Conservation (phyloP, 2,329 filamentous ascomycete genomes). For the Hymenoscyphus infarciens region DNA sequence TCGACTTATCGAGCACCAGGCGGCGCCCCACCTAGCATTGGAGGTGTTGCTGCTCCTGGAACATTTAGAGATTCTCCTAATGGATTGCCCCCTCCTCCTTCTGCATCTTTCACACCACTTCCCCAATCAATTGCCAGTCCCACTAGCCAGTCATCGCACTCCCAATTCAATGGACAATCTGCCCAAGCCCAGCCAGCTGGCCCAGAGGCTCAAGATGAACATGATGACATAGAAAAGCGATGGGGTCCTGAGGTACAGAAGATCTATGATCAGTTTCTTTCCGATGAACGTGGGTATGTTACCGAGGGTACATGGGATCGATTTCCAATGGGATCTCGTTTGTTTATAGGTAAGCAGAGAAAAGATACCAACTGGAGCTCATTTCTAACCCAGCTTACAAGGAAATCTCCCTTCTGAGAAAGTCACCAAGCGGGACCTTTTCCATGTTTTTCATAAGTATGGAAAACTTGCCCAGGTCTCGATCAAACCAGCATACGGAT, state of each 20-base stretch:
- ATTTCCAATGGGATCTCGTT: constrained; percentile 71
- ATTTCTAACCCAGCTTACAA: constrained; percentile 40
- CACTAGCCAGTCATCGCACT: constrained; percentile 25
- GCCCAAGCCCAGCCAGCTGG: constrained; percentile 20
- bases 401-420: constrained; percentile 91
- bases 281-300: constrained; percentile 71
- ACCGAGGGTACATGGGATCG: constrained; percentile 77
- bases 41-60: constrained; percentile 34
- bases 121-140: constrained; percentile 24
- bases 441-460: constrained; percentile 82
- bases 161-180: constrained; percentile 21
- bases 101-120: constrained; percentile 31
- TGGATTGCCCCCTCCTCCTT: constrained; percentile 35
- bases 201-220: constrained; percentile 27
- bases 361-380: background rate
- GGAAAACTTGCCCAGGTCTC: constrained; percentile 91
- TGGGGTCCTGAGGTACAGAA: constrained; percentile 54
- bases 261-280: constrained; percentile 68
- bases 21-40: constrained; percentile 28
- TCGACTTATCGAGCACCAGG: constrained; percentile 31
- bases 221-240: constrained; percentile 33
- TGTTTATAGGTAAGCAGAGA: constrained; percentile 69
- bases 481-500: constrained; percentile 94
- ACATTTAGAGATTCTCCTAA: constrained; percentile 35
- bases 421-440: constrained; percentile 90